Base-by-base conservation (phyloP, 2,329 filamentous ascomycete genomes). In the Fusarium chuoi region DNA sequence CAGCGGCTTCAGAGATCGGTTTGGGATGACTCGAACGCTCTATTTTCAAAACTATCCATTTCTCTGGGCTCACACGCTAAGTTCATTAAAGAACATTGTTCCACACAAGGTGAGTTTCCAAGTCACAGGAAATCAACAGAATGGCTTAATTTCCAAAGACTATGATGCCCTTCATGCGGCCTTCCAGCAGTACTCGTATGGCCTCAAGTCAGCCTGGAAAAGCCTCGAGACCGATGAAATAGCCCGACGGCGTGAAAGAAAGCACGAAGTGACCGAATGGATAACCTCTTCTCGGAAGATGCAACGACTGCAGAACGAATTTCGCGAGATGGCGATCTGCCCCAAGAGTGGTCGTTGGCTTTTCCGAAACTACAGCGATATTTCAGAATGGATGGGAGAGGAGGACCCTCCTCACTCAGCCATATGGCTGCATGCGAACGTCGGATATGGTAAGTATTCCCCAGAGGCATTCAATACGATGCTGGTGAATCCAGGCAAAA, bases 1-100 rank as follows among this genome's bases (percentile, higher is more conserved):
- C 65, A 67, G 4, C 62, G 62, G 2, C 62, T 68, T 3, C 65
- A 68, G n/a, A 68, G 30, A 2, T 46, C 65, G 1, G 51, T 67
- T 7, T 68, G 65, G 65, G 65, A 61, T 5, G 52, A 67, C 6
- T 35, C 39, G 1, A 2, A 24, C 3, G 11, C 1, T 0, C 14
- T 24, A 1, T 68, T 68, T 4, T 52, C 39, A 10, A 60, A 7
- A 3, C 20, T 68, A 41, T 41, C 62, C 1, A 5, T 8, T 1
- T 68, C 62, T 6, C 24, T 68, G 2, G 35, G n/a, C 0, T 36
- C 28, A 2, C 56, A 57, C 12, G 24, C 28, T 0, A 36, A n/a
- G 0, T 41, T 46, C 1, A 52, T 68, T 9, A 68, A 61, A 7
- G 9, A 14, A 4, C n/a, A 46, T 1, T 26, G 14, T 9, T 24